Percentiles rank a stretch among this genome's conserved stretches.
phyloP scores from a whole-genome alignment of 768 basidiomycete genomes.

The Kwoniella mangroviensis region DNA sequence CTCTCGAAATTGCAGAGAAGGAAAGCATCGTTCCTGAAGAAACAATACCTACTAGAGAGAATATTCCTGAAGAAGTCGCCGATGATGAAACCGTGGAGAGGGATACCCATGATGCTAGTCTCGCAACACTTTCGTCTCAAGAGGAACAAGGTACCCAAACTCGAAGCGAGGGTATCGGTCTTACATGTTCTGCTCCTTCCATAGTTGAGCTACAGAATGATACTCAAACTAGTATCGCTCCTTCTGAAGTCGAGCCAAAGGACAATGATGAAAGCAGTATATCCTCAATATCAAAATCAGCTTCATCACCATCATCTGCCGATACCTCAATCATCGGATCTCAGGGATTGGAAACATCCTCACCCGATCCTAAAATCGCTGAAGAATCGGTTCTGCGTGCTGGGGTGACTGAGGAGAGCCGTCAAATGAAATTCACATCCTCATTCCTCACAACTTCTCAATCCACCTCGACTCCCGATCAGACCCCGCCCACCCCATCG shows the following conservation, averaged over 20 bases:
- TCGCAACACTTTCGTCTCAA: neutral
- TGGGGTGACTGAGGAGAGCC: neutral
- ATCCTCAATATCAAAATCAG: too few species aligned
- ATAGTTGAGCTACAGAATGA: neutral
- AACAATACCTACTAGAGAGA: neutral
- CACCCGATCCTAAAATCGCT: neutral
- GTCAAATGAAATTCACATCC: neutral
- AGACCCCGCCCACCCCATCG: neutral
- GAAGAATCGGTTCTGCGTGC: neutral
- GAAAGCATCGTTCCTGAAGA: neutral
- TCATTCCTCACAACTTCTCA: neutral
- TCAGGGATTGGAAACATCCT: neutral
- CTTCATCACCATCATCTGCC: too few species aligned
- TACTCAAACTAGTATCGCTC: neutral
- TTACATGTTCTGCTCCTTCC: neutral
- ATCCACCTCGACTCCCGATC: neutral
- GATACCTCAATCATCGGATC: too few species aligned
- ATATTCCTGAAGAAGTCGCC: neutral
- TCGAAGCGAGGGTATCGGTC: neutral
- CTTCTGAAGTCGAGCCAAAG: neutral
- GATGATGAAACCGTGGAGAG: neutral
- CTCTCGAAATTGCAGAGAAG: neutral
- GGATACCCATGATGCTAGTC: neutral
- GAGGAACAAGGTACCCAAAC: neutral
- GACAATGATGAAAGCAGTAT: too few species aligned